Base-by-base conservation (phyloP, 2,329 filamentous ascomycete genomes). In the Aspergillus aculeatinus region DNA sequence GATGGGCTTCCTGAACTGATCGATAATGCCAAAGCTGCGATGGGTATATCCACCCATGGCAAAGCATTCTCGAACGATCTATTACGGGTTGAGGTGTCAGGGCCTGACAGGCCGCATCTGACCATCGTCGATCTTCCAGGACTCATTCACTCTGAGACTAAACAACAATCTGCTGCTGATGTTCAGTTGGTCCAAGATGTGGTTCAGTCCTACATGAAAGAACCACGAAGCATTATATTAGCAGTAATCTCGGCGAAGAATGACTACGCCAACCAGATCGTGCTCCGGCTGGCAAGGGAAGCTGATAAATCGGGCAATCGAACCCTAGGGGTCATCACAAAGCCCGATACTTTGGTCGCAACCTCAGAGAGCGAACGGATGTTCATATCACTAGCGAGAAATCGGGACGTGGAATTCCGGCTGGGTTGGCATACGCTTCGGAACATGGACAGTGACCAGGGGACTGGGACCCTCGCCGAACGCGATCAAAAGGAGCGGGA, bases 71-170 rank as follows among this genome's bases (percentile, higher is more conserved):
- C 81, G 74, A 48, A 80, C 77, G 70, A 83, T 78, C 82, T 86
- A 31, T 78, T 87, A 5, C 81, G 85, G 0, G 80, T 88, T 0
- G 85, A 88, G 65, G 81, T 87, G 67, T 80, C 78, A 11, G 85
- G 85, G 0, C 84, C 85, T 0, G 81, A 85, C 11, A 82, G 84
- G 75, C 84, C 84, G 1, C 78, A 87, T 16, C 72, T 88, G 48
- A 88, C 84, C 0, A 77, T 88, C 1, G 84, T 88, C 7, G 86
- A 88, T 70, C 76, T 88, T 35, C 86, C 85, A 0, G 85, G 86
- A 2, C 74, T 88, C 1, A 82, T 87, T 29, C 79, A 81, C 42
- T 81, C 84, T 5, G 80, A 81, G 64, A 85, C 82, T 62, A 78
- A 81, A 31, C 79, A 83, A 57, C 83, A 87, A 69, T 83, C 81